A percentile compares a stretch with the other conserved stretches of the same genome.
Conservation (phyloP, 768 basidiomycete species). For the Calocybe gangraenosa region DNA sequence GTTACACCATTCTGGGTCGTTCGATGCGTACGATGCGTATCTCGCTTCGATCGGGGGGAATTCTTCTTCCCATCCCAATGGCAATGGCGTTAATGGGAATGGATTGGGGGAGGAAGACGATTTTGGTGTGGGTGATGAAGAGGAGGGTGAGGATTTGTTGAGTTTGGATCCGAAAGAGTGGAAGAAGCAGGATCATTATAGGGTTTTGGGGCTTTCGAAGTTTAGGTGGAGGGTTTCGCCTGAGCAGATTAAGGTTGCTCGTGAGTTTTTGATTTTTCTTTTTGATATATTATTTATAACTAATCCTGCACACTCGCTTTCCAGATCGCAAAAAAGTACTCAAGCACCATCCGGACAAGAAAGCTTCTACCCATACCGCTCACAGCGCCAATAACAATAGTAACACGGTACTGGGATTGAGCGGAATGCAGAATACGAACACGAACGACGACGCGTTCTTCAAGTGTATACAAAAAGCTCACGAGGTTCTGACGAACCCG, state of each 20-base stretch:
- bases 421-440: too few species aligned
- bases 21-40: conserved; percentile 77
- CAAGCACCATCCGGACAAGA: conserved; percentile 98
- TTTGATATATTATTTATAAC: neutral
- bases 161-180: conserved; percentile 94
- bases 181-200: conserved; percentile 99
- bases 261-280: conserved; percentile 35
- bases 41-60: conserved; percentile 48
- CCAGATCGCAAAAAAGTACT: conserved; percentile 99
- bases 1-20: conserved; percentile 71
- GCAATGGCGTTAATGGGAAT: too few species aligned
- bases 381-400: conserved; percentile 22
- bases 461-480: conserved; percentile 99
- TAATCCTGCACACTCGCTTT: neutral
- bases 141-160: conserved; percentile 68
- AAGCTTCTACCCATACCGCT: conserved; percentile 37
- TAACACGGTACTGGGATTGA: too few species aligned
- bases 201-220: conserved; percentile 90
- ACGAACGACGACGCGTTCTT: conserved; percentile 98
- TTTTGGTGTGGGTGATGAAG: conserved; percentile 90
- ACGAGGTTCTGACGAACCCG: conserved; percentile 83
- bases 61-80: too few species aligned
- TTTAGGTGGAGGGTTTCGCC: conserved; percentile 82
- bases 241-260: conserved; percentile 94
- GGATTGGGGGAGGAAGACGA: conserved; percentile 59